Evolutionary conservation across 495 filamentous ascomycete species (phyloP), one percentile per base, ranked within the genome.

Genomic region (Daldinia loculata): DNA sequence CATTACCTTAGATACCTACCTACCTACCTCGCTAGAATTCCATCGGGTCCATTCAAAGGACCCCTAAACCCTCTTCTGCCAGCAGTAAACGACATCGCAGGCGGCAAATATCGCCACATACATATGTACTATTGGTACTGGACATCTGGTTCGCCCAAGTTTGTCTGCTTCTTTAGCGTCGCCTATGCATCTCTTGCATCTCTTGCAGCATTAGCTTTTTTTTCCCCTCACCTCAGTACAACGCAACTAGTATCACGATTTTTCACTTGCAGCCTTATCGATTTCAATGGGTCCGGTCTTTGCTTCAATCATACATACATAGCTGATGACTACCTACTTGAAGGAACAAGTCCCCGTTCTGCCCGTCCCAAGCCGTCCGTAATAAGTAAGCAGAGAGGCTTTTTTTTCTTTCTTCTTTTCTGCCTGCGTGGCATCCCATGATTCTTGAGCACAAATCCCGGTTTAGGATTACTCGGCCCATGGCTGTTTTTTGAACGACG

Each of bases 111-210:
- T 72, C 61, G 69, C 70, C 70, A 72, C 65, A 34, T 69, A n/a
- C n/a, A n/a, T n/a, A n/a, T n/a, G n/a, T n/a, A 63, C 55, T 65
- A 72, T 72, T 72, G 65, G 65, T 52, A 72, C 64, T 72, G 22
- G 17, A 57, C 14, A 32, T 43, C 36, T 64, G 70, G 70, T 39
- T 72, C 61, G 50, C 66, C 65, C 50, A 65, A 68, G 32, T 56
- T 57, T 63, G 50, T 38, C 56, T 55, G 26, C 36, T 60, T 56
- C 24, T 22, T 65, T 56, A 63, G 63, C 61, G 56, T 67, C 65
- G 70, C 65, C 70, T 72, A 68, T 72, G 70, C 70, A 72, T 72
- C 64, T 68, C 70, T 63, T 72, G 70, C 70, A 72, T 72, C 64
- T 68, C 65, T 60, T 72, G 70, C 70, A 72, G 70, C 70, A 69